Conservation (phyloP, 495 filamentous ascomycete genomes). For the Talaromyces thailandensis region DNA sequence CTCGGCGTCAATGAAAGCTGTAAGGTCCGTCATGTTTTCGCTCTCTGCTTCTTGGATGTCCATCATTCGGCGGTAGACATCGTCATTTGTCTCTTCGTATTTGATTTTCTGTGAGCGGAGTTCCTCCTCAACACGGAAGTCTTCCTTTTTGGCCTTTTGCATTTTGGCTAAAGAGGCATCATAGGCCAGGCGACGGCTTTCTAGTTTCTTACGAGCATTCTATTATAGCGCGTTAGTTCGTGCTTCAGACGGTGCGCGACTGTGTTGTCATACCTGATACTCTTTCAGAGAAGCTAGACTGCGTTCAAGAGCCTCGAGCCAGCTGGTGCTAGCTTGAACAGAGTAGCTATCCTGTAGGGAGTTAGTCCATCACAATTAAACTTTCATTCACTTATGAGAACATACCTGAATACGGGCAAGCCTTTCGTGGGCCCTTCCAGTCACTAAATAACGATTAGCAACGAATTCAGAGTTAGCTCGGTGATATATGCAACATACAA, state of each 20-base stretch:
- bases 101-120: slow-evolving; percentile 86
- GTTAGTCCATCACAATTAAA: neutral
- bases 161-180: slow-evolving; percentile 86
- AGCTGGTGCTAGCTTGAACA: slow-evolving; percentile 70
- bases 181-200: slow-evolving; percentile 81
- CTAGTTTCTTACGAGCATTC: slow-evolving; percentile 89
- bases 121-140: slow-evolving; percentile 90
- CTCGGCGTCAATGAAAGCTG: slow-evolving; percentile 80
- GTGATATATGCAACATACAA: slow-evolving; percentile 38
- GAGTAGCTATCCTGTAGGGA: slow-evolving; percentile 58
- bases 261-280: slow-evolving; percentile 59
- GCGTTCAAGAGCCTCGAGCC: slow-evolving; percentile 87
- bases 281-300: slow-evolving; percentile 95
- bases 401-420: slow-evolving; percentile 64
- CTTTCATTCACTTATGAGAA: neutral
- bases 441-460: slow-evolving; percentile 33
- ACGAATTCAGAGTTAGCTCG: neutral
- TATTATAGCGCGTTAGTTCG: slow-evolving; percentile 20
- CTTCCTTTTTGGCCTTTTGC: slow-evolving; percentile 88
- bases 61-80: slow-evolving; percentile 88
- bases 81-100: slow-evolving; percentile 92
- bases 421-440: slow-evolving; percentile 81
- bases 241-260: neutral
- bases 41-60: slow-evolving; percentile 89
- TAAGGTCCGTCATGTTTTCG: slow-evolving; percentile 75